phyloP scores from a whole-genome alignment of 2,329 filamentous ascomycete species.

The Cytospora paraplurivora region DNA sequence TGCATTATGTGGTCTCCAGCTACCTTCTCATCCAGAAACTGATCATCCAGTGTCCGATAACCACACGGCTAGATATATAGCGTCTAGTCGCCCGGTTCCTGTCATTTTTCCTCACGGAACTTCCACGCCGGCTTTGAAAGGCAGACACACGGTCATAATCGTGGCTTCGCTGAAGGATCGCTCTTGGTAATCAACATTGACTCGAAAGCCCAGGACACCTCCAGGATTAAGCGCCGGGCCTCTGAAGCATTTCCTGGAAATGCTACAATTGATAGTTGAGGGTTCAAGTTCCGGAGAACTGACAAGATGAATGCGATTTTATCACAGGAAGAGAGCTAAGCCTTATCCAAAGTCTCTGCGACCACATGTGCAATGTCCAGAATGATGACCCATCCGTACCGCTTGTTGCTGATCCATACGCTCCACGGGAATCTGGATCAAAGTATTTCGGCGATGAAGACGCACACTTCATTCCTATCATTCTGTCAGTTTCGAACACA shows the following conservation, averaged over 20 bases:
- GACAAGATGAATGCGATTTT: not conserved
- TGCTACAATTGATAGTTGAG: too few relatives aligned
- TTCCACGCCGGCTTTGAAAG: not conserved
- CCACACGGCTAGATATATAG: not conserved
- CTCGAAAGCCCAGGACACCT: too few relatives aligned
- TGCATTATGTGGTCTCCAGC: not conserved
- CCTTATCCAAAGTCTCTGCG: not conserved
- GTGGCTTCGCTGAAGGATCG: not conserved
- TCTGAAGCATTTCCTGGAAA: too few relatives aligned
- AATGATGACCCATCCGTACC: not conserved
- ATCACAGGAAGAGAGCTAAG: not conserved
- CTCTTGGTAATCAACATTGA: not conserved
- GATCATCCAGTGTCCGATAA: not conserved
- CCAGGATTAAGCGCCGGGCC: too few relatives aligned
- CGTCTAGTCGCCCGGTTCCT: too few relatives aligned
- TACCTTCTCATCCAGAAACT: not conserved
- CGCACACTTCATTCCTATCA: rapidly evolving
- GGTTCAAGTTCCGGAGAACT: too few relatives aligned
- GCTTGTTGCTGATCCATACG: not conserved
- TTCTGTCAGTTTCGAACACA: not conserved
- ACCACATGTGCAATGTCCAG: not conserved
- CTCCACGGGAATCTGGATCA: not conserved
- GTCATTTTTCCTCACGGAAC: not conserved
- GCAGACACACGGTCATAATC: not conserved
- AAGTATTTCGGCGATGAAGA: not conserved